These are phyloP conservation scores for Penicillium fimorum DNA, from an alignment of 495 filamentous ascomycete species.

Conservation along the genomic window DNA sequence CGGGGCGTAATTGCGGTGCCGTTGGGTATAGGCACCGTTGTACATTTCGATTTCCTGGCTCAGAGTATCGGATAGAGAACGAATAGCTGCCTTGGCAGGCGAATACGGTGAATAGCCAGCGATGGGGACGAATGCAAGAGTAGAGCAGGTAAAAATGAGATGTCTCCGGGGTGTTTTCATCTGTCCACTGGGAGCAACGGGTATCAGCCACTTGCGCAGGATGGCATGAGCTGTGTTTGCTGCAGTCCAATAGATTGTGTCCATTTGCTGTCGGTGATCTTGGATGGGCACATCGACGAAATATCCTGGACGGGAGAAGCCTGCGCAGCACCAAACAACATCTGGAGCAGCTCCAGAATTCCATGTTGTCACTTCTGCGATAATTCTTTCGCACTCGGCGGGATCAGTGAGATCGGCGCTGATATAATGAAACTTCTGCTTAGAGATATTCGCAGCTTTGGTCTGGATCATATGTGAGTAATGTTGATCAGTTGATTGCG, in stretches of 20 bases:
- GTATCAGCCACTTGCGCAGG: conserved; percentile 49
- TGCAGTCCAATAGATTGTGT: conserved; percentile 87
- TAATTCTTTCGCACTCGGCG: conserved; percentile 62
- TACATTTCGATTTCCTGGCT: conserved; percentile 84
- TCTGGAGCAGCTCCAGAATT: conserved; percentile 73
- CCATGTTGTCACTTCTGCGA: conserved; percentile 78
- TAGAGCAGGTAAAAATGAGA: conserved; percentile 82
- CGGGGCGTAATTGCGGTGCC: conserved; percentile 40
- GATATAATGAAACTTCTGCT: conserved; percentile 80
- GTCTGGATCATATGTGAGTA: conserved; percentile 41
- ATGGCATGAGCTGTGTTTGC: conserved; percentile 77
- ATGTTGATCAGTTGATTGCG: neutral
- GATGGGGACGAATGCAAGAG: conserved; percentile 70
- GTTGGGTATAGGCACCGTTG: conserved; percentile 56
- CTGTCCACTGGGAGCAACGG: conserved; percentile 33
- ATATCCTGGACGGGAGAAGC: conserved; percentile 69
- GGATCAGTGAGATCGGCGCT: conserved; percentile 75
- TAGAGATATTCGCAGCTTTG: conserved; percentile 55
- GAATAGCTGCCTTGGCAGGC: conserved; percentile 81
- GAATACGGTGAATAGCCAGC: conserved; percentile 85
- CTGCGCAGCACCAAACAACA: conserved; percentile 90
- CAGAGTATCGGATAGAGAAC: conserved; percentile 77
- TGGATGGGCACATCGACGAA: conserved; percentile 72
- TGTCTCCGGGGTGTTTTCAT: conserved; percentile 57
- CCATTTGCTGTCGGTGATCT: conserved; percentile 74